These are phyloP conservation scores for Aspergillus sp. DNA, from an alignment of 2,329 filamentous ascomycete species.

Conservation along the genomic window DNA sequence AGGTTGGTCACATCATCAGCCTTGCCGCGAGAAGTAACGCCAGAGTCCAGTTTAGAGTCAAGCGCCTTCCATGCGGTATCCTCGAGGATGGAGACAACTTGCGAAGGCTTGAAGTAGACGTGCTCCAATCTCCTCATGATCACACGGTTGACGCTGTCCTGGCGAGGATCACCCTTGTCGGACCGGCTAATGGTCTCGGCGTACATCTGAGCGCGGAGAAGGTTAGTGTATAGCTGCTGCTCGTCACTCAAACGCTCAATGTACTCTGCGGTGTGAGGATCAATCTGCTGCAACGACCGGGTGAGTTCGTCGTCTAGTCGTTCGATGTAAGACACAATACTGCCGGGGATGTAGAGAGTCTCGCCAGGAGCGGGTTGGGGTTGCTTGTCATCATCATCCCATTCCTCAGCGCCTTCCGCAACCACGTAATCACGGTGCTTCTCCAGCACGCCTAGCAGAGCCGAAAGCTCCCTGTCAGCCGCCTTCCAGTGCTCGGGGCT, in stretches of 20 bases:
- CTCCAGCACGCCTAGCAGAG: conserved; percentile 71
- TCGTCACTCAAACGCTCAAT: conserved; percentile 93
- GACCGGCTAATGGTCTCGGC: conserved; percentile 72
- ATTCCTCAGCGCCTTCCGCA: conserved; percentile 87
- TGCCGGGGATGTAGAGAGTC: conserved; percentile 85
- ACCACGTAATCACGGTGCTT: conserved; percentile 73
- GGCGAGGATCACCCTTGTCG: conserved; percentile 59
- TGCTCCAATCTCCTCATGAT: conserved; percentile 93
- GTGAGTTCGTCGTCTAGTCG: conserved; percentile 94
- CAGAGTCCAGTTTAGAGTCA: conserved; percentile 61
- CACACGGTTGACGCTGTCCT: conserved; percentile 85
- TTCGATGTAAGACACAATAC: conserved; percentile 88
- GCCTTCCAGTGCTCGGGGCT: conserved; percentile 94
- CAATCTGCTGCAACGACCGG: conserved; percentile 92
- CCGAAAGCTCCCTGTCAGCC: conserved; percentile 76
- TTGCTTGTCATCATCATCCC: conserved; percentile 96
- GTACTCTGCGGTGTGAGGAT: conserved; percentile 97
- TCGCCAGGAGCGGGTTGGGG: conserved; percentile 65
- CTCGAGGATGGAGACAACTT: conserved; percentile 88
- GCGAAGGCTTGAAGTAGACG: conserved; percentile 96
- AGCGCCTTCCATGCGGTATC: conserved; percentile 86
- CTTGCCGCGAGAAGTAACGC: conserved; percentile 66
- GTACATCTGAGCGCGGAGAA: conserved; percentile 82
- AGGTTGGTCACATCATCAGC: conserved; percentile 61
- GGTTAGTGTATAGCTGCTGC: conserved; percentile 79